Evolutionary conservation across 202 grass and related monocot species (phyloP).

Genomic region (Zoysia matrella): DNA sequence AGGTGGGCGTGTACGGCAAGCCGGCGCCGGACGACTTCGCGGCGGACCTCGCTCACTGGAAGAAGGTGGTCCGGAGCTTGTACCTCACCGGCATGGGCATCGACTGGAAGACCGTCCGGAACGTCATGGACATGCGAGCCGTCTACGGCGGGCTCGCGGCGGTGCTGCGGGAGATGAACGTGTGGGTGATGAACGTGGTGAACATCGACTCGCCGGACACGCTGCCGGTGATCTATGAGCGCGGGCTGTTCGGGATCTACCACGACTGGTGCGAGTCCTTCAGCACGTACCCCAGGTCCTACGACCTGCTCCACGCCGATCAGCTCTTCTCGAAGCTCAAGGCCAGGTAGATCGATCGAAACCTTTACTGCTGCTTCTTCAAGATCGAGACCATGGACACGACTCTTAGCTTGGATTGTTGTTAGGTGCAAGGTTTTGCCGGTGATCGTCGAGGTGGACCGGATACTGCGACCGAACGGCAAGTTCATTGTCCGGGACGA

Average conservation of each 20-base stretch:
- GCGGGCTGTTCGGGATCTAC: slow-evolving; percentile 93
- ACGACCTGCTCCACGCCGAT: slow-evolving; percentile 75
- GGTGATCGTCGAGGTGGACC: slow-evolving; percentile 80
- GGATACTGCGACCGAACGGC: slow-evolving; percentile 80
- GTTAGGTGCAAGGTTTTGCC: slow-evolving; percentile 77
- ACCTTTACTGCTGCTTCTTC: slow-evolving; percentile 51
- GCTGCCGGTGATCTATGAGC: slow-evolving; percentile 87
- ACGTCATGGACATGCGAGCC: slow-evolving; percentile 96
- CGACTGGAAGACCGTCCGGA: slow-evolving; percentile 74
- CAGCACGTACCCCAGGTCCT: slow-evolving; percentile 92
- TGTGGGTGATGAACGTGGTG: slow-evolving; percentile 96
- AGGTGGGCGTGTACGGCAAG: slow-evolving; percentile 95
- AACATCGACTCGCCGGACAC: slow-evolving; percentile 92
- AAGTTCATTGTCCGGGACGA: slow-evolving; percentile 83
- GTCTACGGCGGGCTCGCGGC: slow-evolving; percentile 93
- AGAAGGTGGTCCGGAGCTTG: slow-evolving; percentile 61
- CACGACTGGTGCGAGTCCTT: slow-evolving; percentile 99
- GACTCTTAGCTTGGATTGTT: not conserved
- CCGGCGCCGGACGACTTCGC: slow-evolving; percentile 80
- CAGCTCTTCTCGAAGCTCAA: too few relatives aligned
- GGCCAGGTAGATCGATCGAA: too few relatives aligned
- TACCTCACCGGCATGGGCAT: slow-evolving; percentile 90
- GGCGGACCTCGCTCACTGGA: slow-evolving; percentile 78
- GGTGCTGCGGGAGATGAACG: slow-evolving; percentile 69
- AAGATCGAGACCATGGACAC: slow-evolving; percentile 66